A percentile compares a stretch with the other conserved stretches of the same genome.
phyloP scores from a whole-genome alignment of 139 green algal genomes.

The Haematococcus sp. region DNA sequence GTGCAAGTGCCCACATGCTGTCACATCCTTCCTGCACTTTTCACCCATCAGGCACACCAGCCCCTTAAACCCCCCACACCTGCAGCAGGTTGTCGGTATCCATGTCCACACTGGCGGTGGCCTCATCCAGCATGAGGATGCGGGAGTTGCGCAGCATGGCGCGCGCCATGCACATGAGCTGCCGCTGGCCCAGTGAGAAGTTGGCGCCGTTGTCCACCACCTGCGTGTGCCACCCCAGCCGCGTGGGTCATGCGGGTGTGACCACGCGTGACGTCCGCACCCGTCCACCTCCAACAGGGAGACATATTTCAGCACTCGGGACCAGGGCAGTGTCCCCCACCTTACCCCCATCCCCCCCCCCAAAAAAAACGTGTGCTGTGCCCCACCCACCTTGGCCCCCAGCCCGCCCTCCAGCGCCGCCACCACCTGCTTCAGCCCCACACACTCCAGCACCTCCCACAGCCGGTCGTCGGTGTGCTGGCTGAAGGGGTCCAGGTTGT shows the following conservation, averaged over 20 bases:
- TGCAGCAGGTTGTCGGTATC: conserved; percentile 58
- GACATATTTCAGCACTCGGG: too few relatives aligned
- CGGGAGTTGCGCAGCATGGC: conserved; percentile 72
- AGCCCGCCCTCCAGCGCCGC: conserved; percentile 35
- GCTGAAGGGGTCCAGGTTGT: conserved; percentile 91
- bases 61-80: too few relatives aligned
- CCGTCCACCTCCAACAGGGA: too few relatives aligned
- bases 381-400: conserved; percentile 21
- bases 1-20: too few relatives aligned
- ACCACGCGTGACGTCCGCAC: too few relatives aligned
- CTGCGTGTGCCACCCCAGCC: conserved; percentile 25
- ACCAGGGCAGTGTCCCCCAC: too few relatives aligned
- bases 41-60: too few relatives aligned
- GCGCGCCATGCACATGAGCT: conserved; percentile 91
- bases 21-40: too few relatives aligned
- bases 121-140: conserved; percentile 93
- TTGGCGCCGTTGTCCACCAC: conserved; percentile 69
- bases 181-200: conserved; percentile 77
- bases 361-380: too few relatives aligned
- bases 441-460: conserved; percentile 74
- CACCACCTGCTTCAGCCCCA: conserved; percentile 62
- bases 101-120: conserved; percentile 86
- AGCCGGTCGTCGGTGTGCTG: conserved; percentile 68
- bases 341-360: too few relatives aligned
- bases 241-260: too few relatives aligned